Conservation (phyloP, 495 filamentous ascomycete species). For the Jackrogersella multiformis region DNA sequence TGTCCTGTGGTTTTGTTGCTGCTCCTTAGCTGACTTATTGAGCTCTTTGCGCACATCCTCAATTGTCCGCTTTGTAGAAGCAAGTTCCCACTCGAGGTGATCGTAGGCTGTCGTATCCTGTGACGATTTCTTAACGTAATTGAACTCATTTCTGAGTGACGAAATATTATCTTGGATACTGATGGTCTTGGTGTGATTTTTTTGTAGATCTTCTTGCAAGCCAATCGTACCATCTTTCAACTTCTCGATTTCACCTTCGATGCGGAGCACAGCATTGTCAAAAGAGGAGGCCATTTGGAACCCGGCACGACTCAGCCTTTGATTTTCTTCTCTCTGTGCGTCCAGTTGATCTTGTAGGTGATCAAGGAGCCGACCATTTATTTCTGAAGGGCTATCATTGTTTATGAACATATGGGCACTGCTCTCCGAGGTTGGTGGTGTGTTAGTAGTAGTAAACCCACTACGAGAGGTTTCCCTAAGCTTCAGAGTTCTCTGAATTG, state of each 20-base stretch:
- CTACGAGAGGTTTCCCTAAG: constrained; percentile 33
- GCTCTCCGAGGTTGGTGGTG: background rate
- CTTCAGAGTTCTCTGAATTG: constrained; percentile 45
- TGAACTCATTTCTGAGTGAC: constrained; percentile 37
- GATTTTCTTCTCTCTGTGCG: constrained; percentile 45
- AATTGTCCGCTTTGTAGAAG: constrained; percentile 3
- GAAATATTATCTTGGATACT: constrained; percentile 30
- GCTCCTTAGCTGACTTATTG: constrained; percentile 6
- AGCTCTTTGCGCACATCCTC: constrained; percentile 8
- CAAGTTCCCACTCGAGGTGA: constrained; percentile 27
- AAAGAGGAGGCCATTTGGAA: constrained; percentile 47
- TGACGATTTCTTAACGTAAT: constrained; percentile 19
- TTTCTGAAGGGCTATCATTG: constrained; percentile 11
- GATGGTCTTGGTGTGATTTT: background rate
- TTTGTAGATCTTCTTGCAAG: constrained; percentile 25
- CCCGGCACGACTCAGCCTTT: constrained; percentile 47
- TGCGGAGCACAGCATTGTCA: constrained; percentile 39
- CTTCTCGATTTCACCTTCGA: constrained; percentile 42
- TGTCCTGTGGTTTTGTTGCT: constrained; percentile 14
- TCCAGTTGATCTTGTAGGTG: constrained; percentile 41
- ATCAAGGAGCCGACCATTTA: constrained; percentile 12
- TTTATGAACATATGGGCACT: background rate
- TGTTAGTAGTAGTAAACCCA: constrained; percentile 2
- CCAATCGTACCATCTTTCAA: constrained; percentile 28
- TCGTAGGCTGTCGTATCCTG: constrained; percentile 16